Evolutionary conservation across 1,284 basidiomycete genomes (phyloP), one percentile per base, ranked within the genome.

Genomic region (Trichosporon sp.): DNA sequence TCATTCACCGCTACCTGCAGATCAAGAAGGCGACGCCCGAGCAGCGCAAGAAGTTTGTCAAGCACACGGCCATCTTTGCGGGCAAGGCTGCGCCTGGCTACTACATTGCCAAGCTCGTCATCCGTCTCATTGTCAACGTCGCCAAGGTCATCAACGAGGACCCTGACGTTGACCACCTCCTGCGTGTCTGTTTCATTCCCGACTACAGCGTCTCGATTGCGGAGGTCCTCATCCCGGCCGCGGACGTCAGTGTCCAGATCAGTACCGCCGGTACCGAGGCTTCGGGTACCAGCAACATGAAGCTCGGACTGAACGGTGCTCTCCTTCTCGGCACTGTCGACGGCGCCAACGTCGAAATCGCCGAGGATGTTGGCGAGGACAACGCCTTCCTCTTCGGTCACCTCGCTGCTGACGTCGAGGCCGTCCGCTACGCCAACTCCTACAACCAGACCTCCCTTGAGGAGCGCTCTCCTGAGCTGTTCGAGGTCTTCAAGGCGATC

Each of bases 271-370:
- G 94, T 58, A 95, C 93, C 0, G 93, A 95, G 76, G 82, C 82
- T 10, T 80, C 77, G 21, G 81, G 81, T 46, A 80, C 78, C 8
- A 74, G 89, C 36, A 95, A 95, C 84, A 95, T 95, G 92, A 95
- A 96, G 82, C 78, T 84, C 56, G 79, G 76, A 25, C 65, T 81
- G 36, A 94, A 93, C 73, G 67, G 67, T 56, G 92, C 91, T n/a
- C 81, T 95, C 56, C 82, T 95, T 5, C 79, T 82, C n/a, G 80
- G 82, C 65, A 82, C 82, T 5, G 71, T 80, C 80, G 91, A 96
- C 79, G 94, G 94, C 65, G 94, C 93, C 23, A 95, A 94, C 76
- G 92, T 95, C 66, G 93, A 95, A 81, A 95, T 96, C 70, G 92
- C 91, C 2, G 91, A 95, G 75, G 92, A 95, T 78, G 88, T 88